These are phyloP conservation scores for Umbelopsis isabellina DNA, from an alignment of 192 early-diverging fungal genomes.

Conservation along the genomic window DNA sequence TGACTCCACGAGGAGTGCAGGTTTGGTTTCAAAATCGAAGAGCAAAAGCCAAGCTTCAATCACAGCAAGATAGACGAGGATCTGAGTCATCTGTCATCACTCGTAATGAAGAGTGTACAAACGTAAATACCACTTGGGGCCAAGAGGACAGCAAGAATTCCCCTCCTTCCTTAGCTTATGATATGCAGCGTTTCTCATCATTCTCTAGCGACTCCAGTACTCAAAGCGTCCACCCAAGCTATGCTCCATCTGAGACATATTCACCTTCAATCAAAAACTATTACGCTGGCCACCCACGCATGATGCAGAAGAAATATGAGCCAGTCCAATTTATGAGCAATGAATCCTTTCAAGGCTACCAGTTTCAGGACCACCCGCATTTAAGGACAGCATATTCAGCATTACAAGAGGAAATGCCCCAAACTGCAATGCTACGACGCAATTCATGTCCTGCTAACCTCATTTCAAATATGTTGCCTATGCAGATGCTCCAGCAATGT, in stretches of 20 bases:
- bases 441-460: slow-evolving; percentile 15
- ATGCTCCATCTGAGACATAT: neutral
- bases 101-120: neutral
- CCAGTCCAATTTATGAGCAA: slow-evolving; percentile 18
- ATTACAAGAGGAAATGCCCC: neutral
- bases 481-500: slow-evolving; percentile 2
- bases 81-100: neutral
- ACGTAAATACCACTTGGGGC: neutral
- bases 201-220: neutral
- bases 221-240: neutral
- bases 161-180: neutral
- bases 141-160: neutral
- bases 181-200: neutral
- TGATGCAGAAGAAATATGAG: slow-evolving; percentile 9
- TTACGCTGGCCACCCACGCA: neutral
- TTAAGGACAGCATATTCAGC: neutral
- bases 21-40: slow-evolving; percentile 88
- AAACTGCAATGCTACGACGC: neutral
- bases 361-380: neutral
- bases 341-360: slow-evolving; percentile 6
- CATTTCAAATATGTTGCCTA: slow-evolving; percentile 6
- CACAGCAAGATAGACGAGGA: slow-evolving; percentile 15
- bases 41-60: slow-evolving; percentile 66
- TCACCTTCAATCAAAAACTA: neutral
- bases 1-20: slow-evolving; percentile 77